Conservation (phyloP, 2,329 filamentous ascomycete species). For the Cercospora sp. region DNA sequence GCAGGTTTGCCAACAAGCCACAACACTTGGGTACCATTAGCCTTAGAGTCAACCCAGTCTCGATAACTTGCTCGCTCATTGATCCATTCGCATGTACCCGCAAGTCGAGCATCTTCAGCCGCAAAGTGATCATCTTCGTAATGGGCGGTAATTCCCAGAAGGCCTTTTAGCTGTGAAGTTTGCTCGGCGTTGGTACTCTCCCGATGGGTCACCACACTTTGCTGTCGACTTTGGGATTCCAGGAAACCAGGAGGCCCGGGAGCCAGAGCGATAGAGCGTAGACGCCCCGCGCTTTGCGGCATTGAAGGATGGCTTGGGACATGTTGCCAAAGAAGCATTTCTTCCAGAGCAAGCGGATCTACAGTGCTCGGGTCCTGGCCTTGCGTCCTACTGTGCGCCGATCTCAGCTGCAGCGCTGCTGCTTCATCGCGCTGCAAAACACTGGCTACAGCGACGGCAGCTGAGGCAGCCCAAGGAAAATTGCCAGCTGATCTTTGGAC, state of each 20-base stretch:
- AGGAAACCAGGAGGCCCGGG: neutral
- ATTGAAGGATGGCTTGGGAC: neutral
- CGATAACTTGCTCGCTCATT: neutral
- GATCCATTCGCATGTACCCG: neutral
- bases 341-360: neutral
- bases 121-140: neutral
- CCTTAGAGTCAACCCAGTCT: neutral
- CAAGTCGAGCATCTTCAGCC: neutral
- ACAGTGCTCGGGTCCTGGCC: neutral
- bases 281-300: neutral
- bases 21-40: neutral
- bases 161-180: neutral
- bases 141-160: neutral
- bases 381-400: neutral
- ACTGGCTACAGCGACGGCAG: neutral
- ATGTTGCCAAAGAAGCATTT: neutral
- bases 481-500: neutral
- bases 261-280: neutral
- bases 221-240: neutral
- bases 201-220: neutral
- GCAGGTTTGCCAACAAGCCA: neutral
- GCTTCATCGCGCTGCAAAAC: neutral
- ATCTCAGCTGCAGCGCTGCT: too few species aligned
- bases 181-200: neutral
- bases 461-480: neutral